These are phyloP conservation scores for Ogataea pini DNA, from an alignment of 805 yeast genomes.

Conservation along the genomic window DNA sequence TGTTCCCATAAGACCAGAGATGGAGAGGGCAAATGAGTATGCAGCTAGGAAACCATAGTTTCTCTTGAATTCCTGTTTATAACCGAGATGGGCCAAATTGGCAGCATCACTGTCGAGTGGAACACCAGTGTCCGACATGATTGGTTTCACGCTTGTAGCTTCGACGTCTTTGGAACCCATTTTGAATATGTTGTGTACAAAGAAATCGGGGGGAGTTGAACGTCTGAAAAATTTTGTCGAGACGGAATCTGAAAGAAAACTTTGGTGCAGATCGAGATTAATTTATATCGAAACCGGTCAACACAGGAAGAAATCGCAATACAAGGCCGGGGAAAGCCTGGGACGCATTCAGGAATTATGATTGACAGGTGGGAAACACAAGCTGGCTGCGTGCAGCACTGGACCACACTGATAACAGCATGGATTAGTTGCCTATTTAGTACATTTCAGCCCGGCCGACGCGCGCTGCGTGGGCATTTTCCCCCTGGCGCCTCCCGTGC, in stretches of 20 bases:
- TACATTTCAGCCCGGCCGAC: conserved; percentile 1
- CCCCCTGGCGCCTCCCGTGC: too few relatives aligned
- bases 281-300: neutral
- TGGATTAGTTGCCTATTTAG: conserved; percentile 2
- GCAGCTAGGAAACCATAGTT: conserved; percentile 60
- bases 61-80: conserved; percentile 61
- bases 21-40: conserved; percentile 63
- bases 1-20: conserved; percentile 66
- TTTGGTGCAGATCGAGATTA: conserved; percentile 1
- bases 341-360: neutral
- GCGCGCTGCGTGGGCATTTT: neutral
- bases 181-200: neutral
- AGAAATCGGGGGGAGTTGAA: neutral
- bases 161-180: conserved; percentile 22
- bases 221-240: conserved; percentile 9
- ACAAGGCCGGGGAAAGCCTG: neutral
- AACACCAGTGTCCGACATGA: conserved; percentile 25
- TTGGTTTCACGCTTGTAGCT: conserved; percentile 19
- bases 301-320: neutral
- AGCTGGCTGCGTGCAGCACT: neutral
- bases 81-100: conserved; percentile 49
- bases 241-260: neutral
- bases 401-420: neutral
- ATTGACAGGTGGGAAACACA: neutral
- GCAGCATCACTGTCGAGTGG: conserved; percentile 35